Evolutionary conservation across 2,329 filamentous ascomycete genomes (phyloP).

Genomic region (Stachybotrys chartarum): DNA sequence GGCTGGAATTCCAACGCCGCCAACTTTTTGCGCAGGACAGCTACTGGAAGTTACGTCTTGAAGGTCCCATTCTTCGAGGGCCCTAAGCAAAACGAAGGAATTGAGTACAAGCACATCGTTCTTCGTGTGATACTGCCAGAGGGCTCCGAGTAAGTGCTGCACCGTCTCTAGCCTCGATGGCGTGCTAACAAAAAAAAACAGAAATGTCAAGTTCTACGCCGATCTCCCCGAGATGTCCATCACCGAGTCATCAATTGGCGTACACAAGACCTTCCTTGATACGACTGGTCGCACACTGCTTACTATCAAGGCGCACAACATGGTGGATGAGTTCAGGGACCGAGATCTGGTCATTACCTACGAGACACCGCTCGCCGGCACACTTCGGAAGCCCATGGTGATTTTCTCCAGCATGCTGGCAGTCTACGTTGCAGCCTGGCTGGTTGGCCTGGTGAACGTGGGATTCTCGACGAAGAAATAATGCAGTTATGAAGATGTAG

Average conservation of each 20-base stretch:
- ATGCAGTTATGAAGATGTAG: slow-evolving; percentile 2
- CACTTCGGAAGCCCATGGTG: slow-evolving; percentile 78
- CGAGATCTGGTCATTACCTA: slow-evolving; percentile 82
- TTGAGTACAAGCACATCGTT: slow-evolving; percentile 76
- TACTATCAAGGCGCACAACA: slow-evolving; percentile 71
- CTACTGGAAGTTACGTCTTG: slow-evolving; percentile 68
- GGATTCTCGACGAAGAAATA: slow-evolving; percentile 56
- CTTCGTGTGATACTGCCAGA: slow-evolving; percentile 84
- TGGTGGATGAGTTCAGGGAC: slow-evolving; percentile 85
- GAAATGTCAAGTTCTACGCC: slow-evolving; percentile 73
- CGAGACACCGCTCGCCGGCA: slow-evolving; percentile 68
- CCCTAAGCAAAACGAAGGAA: slow-evolving; percentile 75
- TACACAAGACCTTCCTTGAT: slow-evolving; percentile 90
- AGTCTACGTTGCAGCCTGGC: slow-evolving; percentile 70
- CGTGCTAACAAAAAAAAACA: slow-evolving; percentile 35
- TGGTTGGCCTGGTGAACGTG: slow-evolving; percentile 70
- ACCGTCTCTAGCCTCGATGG: not conserved
- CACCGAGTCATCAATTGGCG: slow-evolving; percentile 47
- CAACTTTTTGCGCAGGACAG: slow-evolving; percentile 63
- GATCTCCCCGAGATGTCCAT: slow-evolving; percentile 60
- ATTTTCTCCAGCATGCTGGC: slow-evolving; percentile 66
- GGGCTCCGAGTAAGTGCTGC: slow-evolving; percentile 65
- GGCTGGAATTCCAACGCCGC: slow-evolving; percentile 89
- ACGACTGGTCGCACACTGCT: slow-evolving; percentile 82
- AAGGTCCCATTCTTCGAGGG: slow-evolving; percentile 92